phyloP scores from a whole-genome alignment of 257 asterid genomes.

The Avicennia marina region DNA sequence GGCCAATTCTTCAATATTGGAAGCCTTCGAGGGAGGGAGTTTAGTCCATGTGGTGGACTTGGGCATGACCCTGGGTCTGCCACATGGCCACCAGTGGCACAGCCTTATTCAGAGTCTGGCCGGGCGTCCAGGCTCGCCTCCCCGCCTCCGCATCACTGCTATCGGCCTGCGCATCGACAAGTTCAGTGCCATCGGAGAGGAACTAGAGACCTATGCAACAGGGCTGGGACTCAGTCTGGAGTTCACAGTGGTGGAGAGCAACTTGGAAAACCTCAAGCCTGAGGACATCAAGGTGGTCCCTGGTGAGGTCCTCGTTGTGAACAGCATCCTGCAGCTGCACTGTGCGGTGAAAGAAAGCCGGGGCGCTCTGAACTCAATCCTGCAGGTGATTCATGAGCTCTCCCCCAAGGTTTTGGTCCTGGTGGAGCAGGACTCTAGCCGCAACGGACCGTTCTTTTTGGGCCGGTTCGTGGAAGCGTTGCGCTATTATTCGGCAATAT shows the following conservation, averaged over 20 bases:
- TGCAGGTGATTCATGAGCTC: slow-evolving; percentile 54
- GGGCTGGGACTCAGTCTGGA: slow-evolving; percentile 38
- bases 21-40: slow-evolving; percentile 96
- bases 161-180: slow-evolving; percentile 41
- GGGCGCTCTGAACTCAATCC: slow-evolving; percentile 65
- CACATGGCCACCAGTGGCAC: slow-evolving; percentile 74
- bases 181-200: slow-evolving; percentile 46
- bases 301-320: slow-evolving; percentile 58
- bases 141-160: slow-evolving; percentile 51
- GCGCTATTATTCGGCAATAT: slow-evolving; percentile 74
- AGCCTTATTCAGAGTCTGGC: slow-evolving; percentile 51
- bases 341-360: slow-evolving; percentile 82
- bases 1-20: slow-evolving; percentile 58
- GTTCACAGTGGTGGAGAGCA: slow-evolving; percentile 50
- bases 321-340: slow-evolving; percentile 69
- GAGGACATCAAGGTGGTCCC: slow-evolving; percentile 38
- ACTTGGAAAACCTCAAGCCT: slow-evolving; percentile 48
- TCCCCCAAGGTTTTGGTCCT: slow-evolving; percentile 56
- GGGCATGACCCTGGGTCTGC: slow-evolving; percentile 70
- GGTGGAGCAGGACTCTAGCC: slow-evolving; percentile 86
- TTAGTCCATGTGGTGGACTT: slow-evolving; percentile 74
- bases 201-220: slow-evolving; percentile 45
- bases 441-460: slow-evolving; percentile 74
- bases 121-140: slow-evolving; percentile 27
- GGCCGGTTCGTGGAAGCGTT: slow-evolving; percentile 86